Evolutionary conservation across 2,329 filamentous ascomycete species (phyloP).

Genomic region (Aspergillus tamarii): DNA sequence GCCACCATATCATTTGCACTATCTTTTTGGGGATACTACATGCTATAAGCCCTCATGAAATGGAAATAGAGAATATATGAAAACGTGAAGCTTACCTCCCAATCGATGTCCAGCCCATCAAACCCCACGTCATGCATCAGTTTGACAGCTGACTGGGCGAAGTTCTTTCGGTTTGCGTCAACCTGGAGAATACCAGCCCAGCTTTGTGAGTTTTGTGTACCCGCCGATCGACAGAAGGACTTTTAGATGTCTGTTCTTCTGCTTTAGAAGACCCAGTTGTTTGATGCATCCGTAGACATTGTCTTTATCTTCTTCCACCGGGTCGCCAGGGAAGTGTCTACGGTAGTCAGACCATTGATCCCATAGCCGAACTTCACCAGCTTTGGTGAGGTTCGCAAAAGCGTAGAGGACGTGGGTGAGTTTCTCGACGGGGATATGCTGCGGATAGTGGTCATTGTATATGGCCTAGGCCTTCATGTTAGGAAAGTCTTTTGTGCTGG

Average conservation of each 20-base stretch:
- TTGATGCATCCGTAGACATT: slow-evolving; percentile 80
- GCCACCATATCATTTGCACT: slow-evolving; percentile 41
- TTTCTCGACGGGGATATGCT: slow-evolving; percentile 77
- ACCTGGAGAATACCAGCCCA: slow-evolving; percentile 70
- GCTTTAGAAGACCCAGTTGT: slow-evolving; percentile 76
- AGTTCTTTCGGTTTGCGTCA: slow-evolving; percentile 60
- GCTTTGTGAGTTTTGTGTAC: slow-evolving; percentile 76
- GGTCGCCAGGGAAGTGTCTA: slow-evolving; percentile 71
- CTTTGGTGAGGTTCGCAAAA: slow-evolving; percentile 84
- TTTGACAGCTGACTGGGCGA: slow-evolving; percentile 70
- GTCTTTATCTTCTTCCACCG: slow-evolving; percentile 66
- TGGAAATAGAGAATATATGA: neutral
- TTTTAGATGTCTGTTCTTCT: slow-evolving; percentile 75
- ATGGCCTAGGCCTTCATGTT: slow-evolving; percentile 62
- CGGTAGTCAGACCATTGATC: slow-evolving; percentile 71
- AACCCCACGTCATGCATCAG: slow-evolving; percentile 79
- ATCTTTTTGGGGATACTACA: slow-evolving; percentile 36
- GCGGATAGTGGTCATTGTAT: slow-evolving; percentile 82
- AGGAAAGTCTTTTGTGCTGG: neutral
- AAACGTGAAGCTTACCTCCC: slow-evolving; percentile 32
- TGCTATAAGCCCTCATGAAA: neutral
- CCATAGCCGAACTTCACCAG: slow-evolving; percentile 76
- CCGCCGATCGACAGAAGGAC: slow-evolving; percentile 82
- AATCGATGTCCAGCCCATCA: slow-evolving; percentile 49
- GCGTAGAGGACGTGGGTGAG: slow-evolving; percentile 78